Evolutionary conservation across 2,329 filamentous ascomycete species (phyloP).

Genomic region (Trichoderma cornu-damae): DNA sequence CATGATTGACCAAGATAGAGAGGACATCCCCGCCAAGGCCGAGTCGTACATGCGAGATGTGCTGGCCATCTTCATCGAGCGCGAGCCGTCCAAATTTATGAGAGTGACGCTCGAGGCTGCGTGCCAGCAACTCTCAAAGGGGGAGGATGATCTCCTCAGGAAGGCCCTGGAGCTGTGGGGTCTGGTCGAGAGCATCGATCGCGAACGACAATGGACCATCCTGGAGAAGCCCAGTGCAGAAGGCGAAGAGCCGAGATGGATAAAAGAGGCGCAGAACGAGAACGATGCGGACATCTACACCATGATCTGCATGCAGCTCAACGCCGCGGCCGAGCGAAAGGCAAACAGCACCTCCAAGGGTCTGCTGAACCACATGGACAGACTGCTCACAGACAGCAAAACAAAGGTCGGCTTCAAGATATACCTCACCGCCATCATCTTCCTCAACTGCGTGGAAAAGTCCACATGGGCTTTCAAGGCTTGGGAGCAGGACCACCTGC

Average conservation of each 20-base stretch:
- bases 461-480: slow-evolving; percentile 64
- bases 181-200: slow-evolving; percentile 59
- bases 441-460: slow-evolving; percentile 63
- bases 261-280: slow-evolving; percentile 45
- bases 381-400: slow-evolving; percentile 56
- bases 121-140: slow-evolving; percentile 41
- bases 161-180: slow-evolving; percentile 61
- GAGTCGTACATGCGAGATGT: slow-evolving; percentile 57
- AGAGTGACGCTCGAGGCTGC: slow-evolving; percentile 54
- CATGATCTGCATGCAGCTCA: slow-evolving; percentile 59
- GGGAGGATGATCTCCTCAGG: slow-evolving; percentile 50
- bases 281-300: slow-evolving; percentile 54
- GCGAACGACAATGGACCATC: slow-evolving; percentile 58
- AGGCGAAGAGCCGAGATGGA: slow-evolving; percentile 39
- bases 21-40: slow-evolving; percentile 55
- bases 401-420: slow-evolving; percentile 55
- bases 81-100: slow-evolving; percentile 57
- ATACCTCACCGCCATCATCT: slow-evolving; percentile 57
- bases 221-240: slow-evolving; percentile 42
- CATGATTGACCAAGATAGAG: slow-evolving; percentile 57
- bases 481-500: slow-evolving; percentile 59
- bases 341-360: slow-evolving; percentile 54
- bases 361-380: slow-evolving; percentile 56
- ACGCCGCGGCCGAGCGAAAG: slow-evolving; percentile 59
- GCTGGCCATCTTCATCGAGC: slow-evolving; percentile 52